Evolutionary conservation across 2,329 filamentous ascomycete genomes (phyloP), one percentile per base, ranked within the genome.

Genomic region (Talaromyces sp.): DNA sequence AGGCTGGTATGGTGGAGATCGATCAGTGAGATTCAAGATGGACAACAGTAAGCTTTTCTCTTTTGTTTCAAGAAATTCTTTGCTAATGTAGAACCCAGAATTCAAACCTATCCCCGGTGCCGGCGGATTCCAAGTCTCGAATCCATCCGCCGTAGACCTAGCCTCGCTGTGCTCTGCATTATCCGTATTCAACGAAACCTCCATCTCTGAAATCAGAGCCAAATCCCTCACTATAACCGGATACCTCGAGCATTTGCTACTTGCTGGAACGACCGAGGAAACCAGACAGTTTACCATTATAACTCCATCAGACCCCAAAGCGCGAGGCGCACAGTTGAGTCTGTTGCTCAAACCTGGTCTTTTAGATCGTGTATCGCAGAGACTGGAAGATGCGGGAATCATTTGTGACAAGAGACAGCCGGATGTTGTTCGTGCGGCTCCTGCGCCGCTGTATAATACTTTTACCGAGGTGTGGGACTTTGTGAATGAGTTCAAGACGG

Each of bases 1-100:
- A 35, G 91, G 91, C 29, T 96, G 91, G 91, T 96, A 92, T 79
- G 91, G 91, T 52, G 88, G 86, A 53, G 87, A 91, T 72, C 89
- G 90, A 72, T 77, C 78, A 32, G 85, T 86, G 57, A 81, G 91
- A 31, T 94, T 95, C 78, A 84, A 85, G 69, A 96, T 95, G 91
- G 85, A 87, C 61, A 92, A 90, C 74, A 79, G 73, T 67, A 62
- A 62, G 71, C 68, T n/a, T 14, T 5, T 8, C 11, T 24, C 35
- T n/a, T 21, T 10, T 9, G 41, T 43, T 19, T 26, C 2, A 43
- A 3, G 35, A 9, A 7, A 19, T 27, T 8, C n/a, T 19, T 56
- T 5, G 27, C 51, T 38, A 55, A 61, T 32, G 14, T 51, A 31
- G n/a, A 19, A 19, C 17, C 38, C 27, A 31, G 70, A 81, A 59